phyloP scores from a whole-genome alignment of 164 flowering plant species.

The Berberis thunbergii region DNA sequence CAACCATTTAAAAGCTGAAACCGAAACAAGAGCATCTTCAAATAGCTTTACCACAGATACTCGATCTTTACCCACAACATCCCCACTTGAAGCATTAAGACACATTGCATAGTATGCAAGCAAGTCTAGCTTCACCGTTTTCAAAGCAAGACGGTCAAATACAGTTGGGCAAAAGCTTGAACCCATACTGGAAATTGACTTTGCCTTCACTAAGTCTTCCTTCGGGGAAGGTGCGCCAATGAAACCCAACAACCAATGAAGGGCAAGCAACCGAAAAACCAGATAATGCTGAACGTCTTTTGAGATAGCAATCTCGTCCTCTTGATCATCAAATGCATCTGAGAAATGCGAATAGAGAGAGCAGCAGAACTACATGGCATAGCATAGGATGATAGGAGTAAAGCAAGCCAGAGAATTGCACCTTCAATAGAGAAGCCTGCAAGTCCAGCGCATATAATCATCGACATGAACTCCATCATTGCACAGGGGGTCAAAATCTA shows the following conservation, averaged over 20 bases:
- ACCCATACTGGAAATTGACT: conserved; percentile 27
- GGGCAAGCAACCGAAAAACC: conserved; percentile 67
- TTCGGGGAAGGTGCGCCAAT: conserved; percentile 21
- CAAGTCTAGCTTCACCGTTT: background rate
- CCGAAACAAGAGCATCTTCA: conserved; percentile 66
- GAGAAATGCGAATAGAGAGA: conserved; percentile 54
- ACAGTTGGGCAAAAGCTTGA: conserved; percentile 54
- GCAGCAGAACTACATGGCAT: conserved; percentile 63
- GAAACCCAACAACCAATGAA: conserved; percentile 86
- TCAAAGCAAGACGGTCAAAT: conserved; percentile 43
- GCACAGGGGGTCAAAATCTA: conserved; percentile 67
- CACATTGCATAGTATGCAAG: no score
- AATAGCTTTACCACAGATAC: conserved; percentile 46
- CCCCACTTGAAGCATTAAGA: no score
- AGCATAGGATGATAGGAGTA: conserved; percentile 78
- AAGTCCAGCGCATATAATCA: conserved; percentile 61
- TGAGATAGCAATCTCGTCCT: conserved; percentile 57
- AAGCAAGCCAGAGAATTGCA: conserved; percentile 83
- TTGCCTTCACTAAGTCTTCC: conserved; percentile 27
- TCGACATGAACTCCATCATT: conserved; percentile 64
- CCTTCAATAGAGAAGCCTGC: conserved; percentile 88
- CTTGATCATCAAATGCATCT: conserved; percentile 80
- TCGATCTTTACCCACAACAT: background rate
- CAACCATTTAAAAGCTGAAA: conserved; percentile 80
- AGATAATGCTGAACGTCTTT: conserved; percentile 53